Evolutionary conservation across 169 alveolate species (phyloP).

Genomic region (Eimeria zaria): DNA sequence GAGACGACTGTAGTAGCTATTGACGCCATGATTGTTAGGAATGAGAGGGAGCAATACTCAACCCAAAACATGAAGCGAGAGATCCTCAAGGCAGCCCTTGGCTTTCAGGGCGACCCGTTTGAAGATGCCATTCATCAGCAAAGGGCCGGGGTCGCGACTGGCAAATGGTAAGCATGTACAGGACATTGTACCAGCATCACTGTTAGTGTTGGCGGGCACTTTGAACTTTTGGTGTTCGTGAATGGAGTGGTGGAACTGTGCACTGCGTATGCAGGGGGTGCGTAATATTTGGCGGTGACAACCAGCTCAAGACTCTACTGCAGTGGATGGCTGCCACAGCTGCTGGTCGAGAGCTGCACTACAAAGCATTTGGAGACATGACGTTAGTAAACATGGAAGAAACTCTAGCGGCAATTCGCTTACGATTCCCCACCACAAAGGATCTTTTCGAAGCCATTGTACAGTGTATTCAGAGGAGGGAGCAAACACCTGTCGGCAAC

Average conservation of each 20-base stretch:
- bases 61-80: slow-evolving; percentile 37
- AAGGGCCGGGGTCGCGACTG: slow-evolving; percentile 58
- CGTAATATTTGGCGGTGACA: slow-evolving; percentile 15
- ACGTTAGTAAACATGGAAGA: neutral
- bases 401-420: neutral
- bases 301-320: neutral
- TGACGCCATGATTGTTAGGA: slow-evolving; percentile 52
- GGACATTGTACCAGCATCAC: neutral
- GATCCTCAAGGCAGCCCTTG: slow-evolving; percentile 68
- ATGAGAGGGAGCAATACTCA: slow-evolving; percentile 26
- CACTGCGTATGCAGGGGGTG: slow-evolving; percentile 10
- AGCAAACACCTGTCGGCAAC: neutral
- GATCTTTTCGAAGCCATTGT: slow-evolving; percentile 16
- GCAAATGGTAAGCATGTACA: slow-evolving; percentile 41
- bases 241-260: neutral
- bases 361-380: slow-evolving; percentile 23
- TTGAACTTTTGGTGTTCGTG: neutral
- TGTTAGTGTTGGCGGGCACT: neutral
- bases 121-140: neutral
- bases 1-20: slow-evolving; percentile 59
- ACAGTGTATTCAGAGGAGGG: slow-evolving; percentile 4
- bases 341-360: slow-evolving; percentile 40
- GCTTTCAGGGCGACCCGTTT: slow-evolving; percentile 81
- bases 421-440: slow-evolving; percentile 25
- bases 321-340: slow-evolving; percentile 17